Evolutionary conservation across 179 eudicot genomes (phyloP).

Genomic region (Drosera spatulata): DNA sequence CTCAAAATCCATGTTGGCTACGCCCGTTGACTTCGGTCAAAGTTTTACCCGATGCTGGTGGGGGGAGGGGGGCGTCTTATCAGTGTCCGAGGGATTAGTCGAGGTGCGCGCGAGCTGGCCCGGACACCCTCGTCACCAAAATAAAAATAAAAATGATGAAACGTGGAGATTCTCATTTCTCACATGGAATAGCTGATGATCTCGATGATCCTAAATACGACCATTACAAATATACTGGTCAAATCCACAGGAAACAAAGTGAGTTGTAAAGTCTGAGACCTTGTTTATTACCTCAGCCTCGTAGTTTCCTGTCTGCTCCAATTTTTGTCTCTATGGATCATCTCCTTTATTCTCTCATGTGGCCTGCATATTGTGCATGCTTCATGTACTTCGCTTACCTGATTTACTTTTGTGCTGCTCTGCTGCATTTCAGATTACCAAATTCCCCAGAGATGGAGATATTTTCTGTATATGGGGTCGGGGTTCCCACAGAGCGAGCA

Average conservation of each 20-base stretch:
- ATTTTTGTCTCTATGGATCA: too few species aligned
- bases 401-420: not conserved
- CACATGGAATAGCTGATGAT: conserved; percentile 92
- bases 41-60: too few species aligned
- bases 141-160: conserved; percentile 23
- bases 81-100: too few species aligned
- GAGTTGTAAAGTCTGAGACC: conserved; percentile 9
- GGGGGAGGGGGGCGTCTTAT: too few species aligned
- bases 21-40: too few species aligned
- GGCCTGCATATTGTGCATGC: too few species aligned
- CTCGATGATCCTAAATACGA: conserved; percentile 63
- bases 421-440: conserved; percentile 51
- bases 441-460: conserved; percentile 93
- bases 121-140: too few species aligned
- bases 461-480: conserved; percentile 82
- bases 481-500: conserved; percentile 83
- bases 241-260: conserved; percentile 89
- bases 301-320: too few species aligned
- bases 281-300: not conserved
- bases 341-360: too few species aligned
- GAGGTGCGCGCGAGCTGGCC: too few species aligned
- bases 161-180: conserved; percentile 79
- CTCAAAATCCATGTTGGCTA: too few species aligned
- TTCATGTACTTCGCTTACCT: too few species aligned
- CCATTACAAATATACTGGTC: conserved; percentile 82